phyloP scores from a whole-genome alignment of 139 green algal genomes.

The Nannochloris sp. region DNA sequence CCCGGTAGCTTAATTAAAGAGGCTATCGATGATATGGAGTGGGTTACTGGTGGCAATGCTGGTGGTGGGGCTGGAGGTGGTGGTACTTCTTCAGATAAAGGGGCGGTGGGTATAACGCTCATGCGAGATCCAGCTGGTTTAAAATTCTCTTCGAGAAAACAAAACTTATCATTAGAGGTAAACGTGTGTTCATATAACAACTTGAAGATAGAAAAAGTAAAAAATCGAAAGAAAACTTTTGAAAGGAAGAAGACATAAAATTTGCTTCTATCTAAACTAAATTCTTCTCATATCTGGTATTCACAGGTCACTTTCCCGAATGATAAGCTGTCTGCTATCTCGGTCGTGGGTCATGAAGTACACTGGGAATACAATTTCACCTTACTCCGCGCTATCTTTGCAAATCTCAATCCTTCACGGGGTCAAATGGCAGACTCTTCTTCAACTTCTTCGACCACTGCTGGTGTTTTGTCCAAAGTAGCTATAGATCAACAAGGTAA shows the following conservation, averaged over 20 bases:
- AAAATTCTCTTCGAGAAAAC: neutral
- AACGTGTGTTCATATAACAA: too few species aligned
- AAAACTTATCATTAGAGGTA: slow-evolving; percentile 4
- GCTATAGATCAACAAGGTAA: slow-evolving; percentile 17
- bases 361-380: slow-evolving; percentile 17
- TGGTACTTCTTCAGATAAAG: too few species aligned
- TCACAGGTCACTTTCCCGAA: too few species aligned
- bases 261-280: too few species aligned
- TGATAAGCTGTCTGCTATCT: neutral
- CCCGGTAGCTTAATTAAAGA: slow-evolving; percentile 24
- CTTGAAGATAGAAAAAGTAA: too few species aligned
- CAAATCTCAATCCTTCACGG: slow-evolving; percentile 1
- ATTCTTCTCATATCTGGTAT: too few species aligned
- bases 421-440: neutral
- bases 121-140: slow-evolving; percentile 5
- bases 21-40: slow-evolving; percentile 29
- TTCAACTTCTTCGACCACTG: neutral
- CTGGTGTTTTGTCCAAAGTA: neutral
- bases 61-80: too few species aligned
- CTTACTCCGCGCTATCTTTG: slow-evolving; percentile 15
- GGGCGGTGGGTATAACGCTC: slow-evolving; percentile 9
- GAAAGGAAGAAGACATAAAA: too few species aligned
- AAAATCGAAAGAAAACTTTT: too few species aligned
- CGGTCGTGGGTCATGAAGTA: neutral
- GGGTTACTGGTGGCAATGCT: too few species aligned